phyloP scores from a whole-genome alignment of 805 yeast genomes.

The Suhomyces vadensis region DNA sequence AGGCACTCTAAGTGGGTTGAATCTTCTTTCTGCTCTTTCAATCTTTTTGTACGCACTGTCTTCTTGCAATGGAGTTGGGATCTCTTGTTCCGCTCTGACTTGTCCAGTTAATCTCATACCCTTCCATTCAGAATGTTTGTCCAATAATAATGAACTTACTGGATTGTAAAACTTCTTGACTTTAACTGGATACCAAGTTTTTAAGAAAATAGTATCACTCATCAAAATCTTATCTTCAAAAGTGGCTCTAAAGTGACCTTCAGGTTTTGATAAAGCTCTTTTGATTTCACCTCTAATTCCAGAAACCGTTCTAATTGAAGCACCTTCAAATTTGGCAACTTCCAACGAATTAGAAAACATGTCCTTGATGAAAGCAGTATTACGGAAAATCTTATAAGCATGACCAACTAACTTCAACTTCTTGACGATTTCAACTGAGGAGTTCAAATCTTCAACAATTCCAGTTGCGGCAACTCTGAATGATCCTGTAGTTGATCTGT shows the following conservation, averaged over 20 bases:
- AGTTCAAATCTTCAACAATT: constrained; percentile 89
- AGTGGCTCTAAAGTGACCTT: constrained; percentile 93
- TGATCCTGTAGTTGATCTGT: constrained; percentile 79
- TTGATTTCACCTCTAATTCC: constrained; percentile 98
- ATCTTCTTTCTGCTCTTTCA: constrained; percentile 80
- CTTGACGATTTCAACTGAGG: constrained; percentile 88
- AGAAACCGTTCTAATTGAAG: constrained; percentile 91
- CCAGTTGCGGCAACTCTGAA: constrained; percentile 98
- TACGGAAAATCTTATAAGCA: constrained; percentile 89
- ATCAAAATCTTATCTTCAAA: constrained; percentile 92
- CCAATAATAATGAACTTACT: constrained; percentile 81
- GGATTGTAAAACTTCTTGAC: constrained; percentile 93
- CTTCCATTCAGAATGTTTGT: constrained; percentile 83
- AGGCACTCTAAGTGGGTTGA: constrained; percentile 88
- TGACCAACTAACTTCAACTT: constrained; percentile 93
- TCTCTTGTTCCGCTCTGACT: constrained; percentile 72
- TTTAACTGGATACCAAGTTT: constrained; percentile 96
- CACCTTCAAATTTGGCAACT: constrained; percentile 98
- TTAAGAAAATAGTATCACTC: constrained; percentile 85
- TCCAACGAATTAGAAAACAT: constrained; percentile 93
- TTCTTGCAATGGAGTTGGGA: constrained; percentile 59
- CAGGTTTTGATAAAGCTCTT: constrained; percentile 90
- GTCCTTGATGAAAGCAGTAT: constrained; percentile 95
- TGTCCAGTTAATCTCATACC: constrained; percentile 97
- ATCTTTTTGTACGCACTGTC: constrained; percentile 64